Base-by-base conservation (phyloP, 2,329 filamentous ascomycete genomes). In the Juglanconis sp. region DNA sequence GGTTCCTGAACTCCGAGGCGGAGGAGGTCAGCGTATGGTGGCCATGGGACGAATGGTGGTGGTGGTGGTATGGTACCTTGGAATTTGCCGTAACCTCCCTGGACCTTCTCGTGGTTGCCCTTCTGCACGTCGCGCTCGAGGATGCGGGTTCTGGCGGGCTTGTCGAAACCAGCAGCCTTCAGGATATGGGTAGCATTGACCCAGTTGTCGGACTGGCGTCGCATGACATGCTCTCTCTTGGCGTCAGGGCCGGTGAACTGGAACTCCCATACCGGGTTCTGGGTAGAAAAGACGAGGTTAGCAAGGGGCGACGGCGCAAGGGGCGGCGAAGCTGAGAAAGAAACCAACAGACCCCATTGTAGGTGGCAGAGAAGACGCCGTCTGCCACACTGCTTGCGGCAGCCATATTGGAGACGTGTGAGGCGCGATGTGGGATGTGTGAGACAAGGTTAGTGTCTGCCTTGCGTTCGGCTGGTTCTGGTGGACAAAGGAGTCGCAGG, bases 161-260 rank as follows among this genome's bases (percentile, higher is more conserved):
- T 99, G 76, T 99, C 95, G 71, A 96, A 96, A 59, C 94, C 94
- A 64, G 95, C 95, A 40, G 98, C 93, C 72, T 99, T 99, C 65
- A 99, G 85, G 66, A 99, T 98, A 74, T 99, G 95, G 0, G 95
- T 99, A 56, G 95, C 95, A 80, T 99, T 99, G 78, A 99, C 95
- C 92, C 94, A 99, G 76, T 98, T 87, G 74, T 99, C 95, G 56
- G 87, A 85, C 62, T 94, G 87, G 54, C 95, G 87, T 74, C 95
- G 89, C 95, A 99, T 99, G 66, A 98, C 90, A 90, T 97, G 92
- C 69, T 89, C 85, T 7, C 58, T 60, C 71, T 89, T 87, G 36
- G 87, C 72, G 72, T 96, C 92, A 66, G 81, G 82, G 40, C 88
- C 91, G 31, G 59, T 30, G 68, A 96, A 88, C 73, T 96, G 92